These are phyloP conservation scores for Sporothrix sp. DNA, from an alignment of 2,329 filamentous ascomycete genomes.

Conservation along the genomic window DNA sequence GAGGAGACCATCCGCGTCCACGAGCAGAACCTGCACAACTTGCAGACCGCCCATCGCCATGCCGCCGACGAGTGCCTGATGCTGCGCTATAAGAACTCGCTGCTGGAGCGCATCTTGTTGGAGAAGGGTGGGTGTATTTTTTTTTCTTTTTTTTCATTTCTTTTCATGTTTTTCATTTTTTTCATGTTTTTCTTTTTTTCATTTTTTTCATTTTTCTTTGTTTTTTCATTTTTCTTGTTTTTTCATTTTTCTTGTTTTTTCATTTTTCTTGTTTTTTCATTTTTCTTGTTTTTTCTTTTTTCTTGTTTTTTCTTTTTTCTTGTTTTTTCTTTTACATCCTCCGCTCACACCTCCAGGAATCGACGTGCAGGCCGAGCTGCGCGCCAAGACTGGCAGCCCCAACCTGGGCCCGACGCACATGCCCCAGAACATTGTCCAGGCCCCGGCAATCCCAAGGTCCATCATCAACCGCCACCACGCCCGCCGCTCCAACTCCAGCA, in stretches of 20 bases:
- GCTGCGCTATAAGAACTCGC: constrained; percentile 96
- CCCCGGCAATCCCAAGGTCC: constrained; percentile 68
- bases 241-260: too few species aligned
- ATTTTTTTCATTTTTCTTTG: not conserved
- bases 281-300: not conserved
- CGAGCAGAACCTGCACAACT: constrained; percentile 83
- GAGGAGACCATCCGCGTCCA: constrained; percentile 96
- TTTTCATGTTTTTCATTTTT: not conserved
- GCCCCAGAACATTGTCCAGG: constrained; percentile 59
- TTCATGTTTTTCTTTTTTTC: not conserved
- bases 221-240: too few species aligned
- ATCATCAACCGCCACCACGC: constrained; percentile 71
- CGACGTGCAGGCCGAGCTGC: constrained; percentile 92
- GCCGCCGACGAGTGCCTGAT: constrained; percentile 96
- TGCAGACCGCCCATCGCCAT: constrained; percentile 88
- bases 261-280: not conserved
- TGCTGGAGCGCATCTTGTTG: constrained; percentile 86
- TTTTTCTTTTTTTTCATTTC: not conserved
- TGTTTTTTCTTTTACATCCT: not conserved
- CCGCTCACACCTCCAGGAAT: constrained; percentile 51
- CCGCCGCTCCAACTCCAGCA: constrained; percentile 61
- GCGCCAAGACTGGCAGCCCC: constrained; percentile 83
- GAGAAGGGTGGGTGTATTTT: constrained; percentile 64
- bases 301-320: not conserved
- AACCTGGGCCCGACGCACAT: constrained; percentile 61